phyloP scores from a whole-genome alignment of 164 flowering plant genomes.

The Vitis riparia region DNA sequence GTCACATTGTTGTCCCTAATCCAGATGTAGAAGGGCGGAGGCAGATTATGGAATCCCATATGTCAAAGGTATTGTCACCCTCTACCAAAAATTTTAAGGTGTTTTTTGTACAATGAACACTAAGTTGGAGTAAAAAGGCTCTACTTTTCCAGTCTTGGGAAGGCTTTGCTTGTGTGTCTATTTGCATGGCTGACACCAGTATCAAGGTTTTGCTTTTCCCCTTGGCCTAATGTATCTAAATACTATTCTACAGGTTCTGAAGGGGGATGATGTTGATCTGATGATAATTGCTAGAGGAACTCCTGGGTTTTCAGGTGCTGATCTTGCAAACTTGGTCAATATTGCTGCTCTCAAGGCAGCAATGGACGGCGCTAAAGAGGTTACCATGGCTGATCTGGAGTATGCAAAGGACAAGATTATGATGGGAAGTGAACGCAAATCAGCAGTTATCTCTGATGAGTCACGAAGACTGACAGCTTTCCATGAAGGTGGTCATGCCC shows the following conservation, averaged over 20 bases:
- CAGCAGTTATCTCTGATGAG: constrained; percentile 91
- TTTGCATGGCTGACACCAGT: too few relatives aligned
- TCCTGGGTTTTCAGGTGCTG: constrained; percentile 88
- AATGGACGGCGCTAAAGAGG: constrained; percentile 90
- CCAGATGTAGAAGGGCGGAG: constrained; percentile 97
- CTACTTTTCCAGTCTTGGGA: too few relatives aligned
- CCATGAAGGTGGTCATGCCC: constrained; percentile 98
- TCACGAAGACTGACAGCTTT: constrained; percentile 81
- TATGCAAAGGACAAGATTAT: constrained; percentile 83
- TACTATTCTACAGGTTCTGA: constrained; percentile 54
- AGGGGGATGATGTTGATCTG: constrained; percentile 93
- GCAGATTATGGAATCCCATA: constrained; percentile 91
- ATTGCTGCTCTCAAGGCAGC: constrained; percentile 93
- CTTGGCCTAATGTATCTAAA: too few relatives aligned
- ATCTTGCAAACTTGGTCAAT: constrained; percentile 91
- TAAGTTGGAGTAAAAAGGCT: too few relatives aligned
- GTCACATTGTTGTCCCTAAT: constrained; percentile 90
- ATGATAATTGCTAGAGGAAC: constrained; percentile 98
- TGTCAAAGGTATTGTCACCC: constrained; percentile 66
- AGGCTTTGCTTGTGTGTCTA: too few relatives aligned
- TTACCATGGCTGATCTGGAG: constrained; percentile 80
- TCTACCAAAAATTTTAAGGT: background rate
- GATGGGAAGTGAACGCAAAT: constrained; percentile 97
- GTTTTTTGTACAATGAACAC: background rate
- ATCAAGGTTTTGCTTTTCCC: too few relatives aligned